Conservation (phyloP, 225 moss, liverwort and hornwort species). For the Physcomitrium patens region DNA sequence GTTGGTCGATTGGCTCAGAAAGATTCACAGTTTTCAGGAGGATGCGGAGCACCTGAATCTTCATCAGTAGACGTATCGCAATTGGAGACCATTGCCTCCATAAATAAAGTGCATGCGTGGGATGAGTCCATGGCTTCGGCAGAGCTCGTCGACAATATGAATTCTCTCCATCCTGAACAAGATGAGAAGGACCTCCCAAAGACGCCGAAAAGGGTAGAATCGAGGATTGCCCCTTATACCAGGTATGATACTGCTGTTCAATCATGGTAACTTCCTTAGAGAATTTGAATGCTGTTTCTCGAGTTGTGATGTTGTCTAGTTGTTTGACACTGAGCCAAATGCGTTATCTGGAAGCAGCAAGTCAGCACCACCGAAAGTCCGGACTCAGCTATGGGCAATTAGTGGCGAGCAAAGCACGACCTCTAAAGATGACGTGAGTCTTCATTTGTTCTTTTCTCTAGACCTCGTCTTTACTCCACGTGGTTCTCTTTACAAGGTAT, state of each 20-base stretch:
- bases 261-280: background rate
- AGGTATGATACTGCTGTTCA: slow-evolving; percentile 18
- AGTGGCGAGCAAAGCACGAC: slow-evolving; percentile 39
- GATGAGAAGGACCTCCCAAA: background rate
- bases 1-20: slow-evolving; percentile 28
- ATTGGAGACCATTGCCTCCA: slow-evolving; percentile 60
- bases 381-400: slow-evolving; percentile 38
- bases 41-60: background rate
- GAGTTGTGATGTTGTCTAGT: background rate
- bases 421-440: slow-evolving; percentile 43
- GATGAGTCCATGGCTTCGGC: slow-evolving; percentile 59
- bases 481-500: background rate
- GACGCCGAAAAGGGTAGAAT: slow-evolving; percentile 28
- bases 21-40: background rate
- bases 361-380: slow-evolving; percentile 50
- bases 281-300: background rate
- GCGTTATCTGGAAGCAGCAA: slow-evolving; percentile 29
- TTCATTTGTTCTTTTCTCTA: background rate
- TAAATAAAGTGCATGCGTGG: slow-evolving; percentile 85
- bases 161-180: background rate
- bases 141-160: slow-evolving; percentile 16
- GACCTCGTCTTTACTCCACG: too few relatives aligned
- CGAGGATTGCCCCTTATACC: slow-evolving; percentile 33
- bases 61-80: background rate
- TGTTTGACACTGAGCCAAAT: background rate